phyloP scores from a whole-genome alignment of 352 stramenopile species.

The Globisporangium barbulae region DNA sequence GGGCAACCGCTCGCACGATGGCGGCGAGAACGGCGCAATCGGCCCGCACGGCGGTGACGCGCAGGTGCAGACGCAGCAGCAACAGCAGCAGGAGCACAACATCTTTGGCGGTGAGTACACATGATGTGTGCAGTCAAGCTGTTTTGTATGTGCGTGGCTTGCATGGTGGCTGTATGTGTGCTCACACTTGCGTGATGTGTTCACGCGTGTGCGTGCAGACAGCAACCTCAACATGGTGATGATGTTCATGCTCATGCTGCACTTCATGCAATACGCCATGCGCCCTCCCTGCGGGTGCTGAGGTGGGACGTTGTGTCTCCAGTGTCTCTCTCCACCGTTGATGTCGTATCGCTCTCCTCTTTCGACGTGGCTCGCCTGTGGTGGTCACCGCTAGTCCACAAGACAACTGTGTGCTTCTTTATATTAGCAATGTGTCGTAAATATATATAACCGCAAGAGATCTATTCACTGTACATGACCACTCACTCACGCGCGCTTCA shows the following conservation, averaged over 20 bases:
- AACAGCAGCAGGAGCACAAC: constrained; percentile 53
- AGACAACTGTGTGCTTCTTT: not conserved
- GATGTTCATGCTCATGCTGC: constrained; percentile 80
- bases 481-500: not conserved
- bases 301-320: constrained; percentile 6
- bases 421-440: not conserved
- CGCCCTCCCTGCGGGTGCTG: constrained; percentile 78
- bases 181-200: not conserved
- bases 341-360: too few relatives aligned
- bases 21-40: constrained; percentile 5
- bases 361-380: too few relatives aligned
- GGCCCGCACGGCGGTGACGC: constrained; percentile 14
- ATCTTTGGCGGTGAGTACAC: constrained; percentile 72
- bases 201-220: constrained; percentile 24
- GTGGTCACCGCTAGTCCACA: not conserved
- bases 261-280: constrained; percentile 89
- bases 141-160: not conserved
- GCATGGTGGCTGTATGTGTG: not conserved
- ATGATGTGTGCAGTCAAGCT: not conserved
- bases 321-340: not conserved
- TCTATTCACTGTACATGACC: too few relatives aligned
- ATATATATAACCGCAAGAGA: not conserved
- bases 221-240: constrained; percentile 84
- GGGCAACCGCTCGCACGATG: constrained; percentile 6
- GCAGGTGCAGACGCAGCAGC: constrained; percentile 22